Evolutionary conservation across 495 filamentous ascomycete species (phyloP), one percentile per base, ranked within the genome.

Genomic region (Cairneyella variabilis): DNA sequence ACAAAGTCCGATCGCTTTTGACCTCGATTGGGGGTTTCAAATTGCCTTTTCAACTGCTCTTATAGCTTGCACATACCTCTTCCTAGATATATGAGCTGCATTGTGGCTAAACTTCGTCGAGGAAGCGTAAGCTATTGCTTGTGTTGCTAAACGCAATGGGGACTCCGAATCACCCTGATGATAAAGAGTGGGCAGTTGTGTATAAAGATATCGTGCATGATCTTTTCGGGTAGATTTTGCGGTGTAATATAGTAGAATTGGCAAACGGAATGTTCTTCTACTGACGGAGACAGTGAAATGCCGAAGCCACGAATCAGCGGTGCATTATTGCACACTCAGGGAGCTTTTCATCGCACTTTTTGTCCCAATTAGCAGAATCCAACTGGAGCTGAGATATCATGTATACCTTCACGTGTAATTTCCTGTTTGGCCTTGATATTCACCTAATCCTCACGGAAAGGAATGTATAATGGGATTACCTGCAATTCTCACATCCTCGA

Each of bases 401-500:
- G 26, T 30, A 21, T 34, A 18, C 49, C 36, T 52, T 42, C 20
- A 36, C 18, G 20, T 46, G 39, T 17, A 36, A 4, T 23, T 45
- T 46, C 25, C 39, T 53, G 26, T 36, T 1, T 18, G n/a, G n/a
- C n/a, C n/a, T n/a, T n/a, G n/a, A n/a, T n/a, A n/a, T n/a, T n/a
- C n/a, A n/a, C n/a, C n/a, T n/a, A n/a, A n/a, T n/a, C n/a, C n/a
- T n/a, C n/a, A n/a, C n/a, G n/a, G n/a, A n/a, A n/a, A n/a, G n/a
- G n/a, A n/a, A 44, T 43, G 2, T 36, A 17, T 1, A 44, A 39
- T 2, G 12, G 11, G 23, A 11, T 36, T 26, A 53, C 51, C 39
- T 53, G 51, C 51, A 53, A 37, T n/a, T 53, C 18, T 44, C 25
- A 34, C 51, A 53, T 22, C 51, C 51, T 14, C 40, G 26, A 38